phyloP scores from a whole-genome alignment of 2,329 filamentous ascomycete genomes.

The Fusarium piperis region DNA sequence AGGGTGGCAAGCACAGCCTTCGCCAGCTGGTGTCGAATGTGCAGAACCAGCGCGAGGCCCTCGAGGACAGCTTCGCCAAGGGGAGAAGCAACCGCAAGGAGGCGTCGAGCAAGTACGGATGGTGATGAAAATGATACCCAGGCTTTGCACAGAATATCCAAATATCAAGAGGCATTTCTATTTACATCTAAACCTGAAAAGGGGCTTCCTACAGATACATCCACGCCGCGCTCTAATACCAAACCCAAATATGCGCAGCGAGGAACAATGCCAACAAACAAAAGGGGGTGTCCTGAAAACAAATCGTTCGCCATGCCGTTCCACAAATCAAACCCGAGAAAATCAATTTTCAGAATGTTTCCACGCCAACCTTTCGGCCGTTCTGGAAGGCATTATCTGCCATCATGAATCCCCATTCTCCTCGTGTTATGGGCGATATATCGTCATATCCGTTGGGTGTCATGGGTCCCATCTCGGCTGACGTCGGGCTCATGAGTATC shows the following conservation, averaged over 20 bases:
- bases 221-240: conserved; percentile 19
- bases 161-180: conserved; percentile 12
- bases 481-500: conserved; percentile 34
- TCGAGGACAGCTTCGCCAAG: conserved; percentile 91
- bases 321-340: conserved; percentile 1
- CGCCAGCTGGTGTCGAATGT: conserved; percentile 88
- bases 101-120: conserved; percentile 85
- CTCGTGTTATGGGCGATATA: conserved; percentile 69
- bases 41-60: conserved; percentile 81
- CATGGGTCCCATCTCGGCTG: conserved; percentile 54
- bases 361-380: conserved; percentile 60
- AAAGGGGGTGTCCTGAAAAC: conserved; percentile 18
- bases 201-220: background rate
- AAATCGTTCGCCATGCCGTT: conserved; percentile 20
- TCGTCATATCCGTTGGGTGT: conserved; percentile 71
- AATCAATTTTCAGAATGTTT: conserved; percentile 35
- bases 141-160: conserved; percentile 7
- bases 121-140: conserved; percentile 57
- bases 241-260: conserved; percentile 12
- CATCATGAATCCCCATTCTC: conserved; percentile 71
- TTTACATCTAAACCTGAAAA: conserved; percentile 2
- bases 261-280: conserved; percentile 7
- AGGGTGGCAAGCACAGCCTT: conserved; percentile 85
- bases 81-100: conserved; percentile 83
- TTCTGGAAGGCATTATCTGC: conserved; percentile 56